phyloP scores from a whole-genome alignment of 78 protist genomes.

The Planoprotostelium fungivorum region DNA sequence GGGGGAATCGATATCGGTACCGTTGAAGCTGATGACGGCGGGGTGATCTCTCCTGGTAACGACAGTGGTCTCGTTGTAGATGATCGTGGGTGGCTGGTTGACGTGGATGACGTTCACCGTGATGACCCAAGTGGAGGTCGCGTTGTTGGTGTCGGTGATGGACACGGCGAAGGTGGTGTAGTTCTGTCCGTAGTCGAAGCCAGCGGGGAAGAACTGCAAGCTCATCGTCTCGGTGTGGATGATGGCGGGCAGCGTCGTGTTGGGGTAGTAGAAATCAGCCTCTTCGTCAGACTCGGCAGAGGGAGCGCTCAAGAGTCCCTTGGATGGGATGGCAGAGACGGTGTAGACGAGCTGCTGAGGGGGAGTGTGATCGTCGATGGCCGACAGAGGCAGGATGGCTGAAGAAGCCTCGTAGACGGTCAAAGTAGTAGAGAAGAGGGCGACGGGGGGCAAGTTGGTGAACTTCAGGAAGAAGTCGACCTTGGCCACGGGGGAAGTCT shows the following conservation, averaged over 20 bases:
- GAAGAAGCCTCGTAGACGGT: background rate
- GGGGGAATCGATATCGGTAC: background rate
- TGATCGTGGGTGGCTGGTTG: constrained; percentile 24
- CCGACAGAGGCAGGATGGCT: background rate
- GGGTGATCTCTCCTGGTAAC: background rate
- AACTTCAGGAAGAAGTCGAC: background rate
- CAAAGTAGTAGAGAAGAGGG: background rate
- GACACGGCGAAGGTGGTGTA: background rate
- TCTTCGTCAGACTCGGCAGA: background rate
- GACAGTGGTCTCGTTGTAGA: background rate
- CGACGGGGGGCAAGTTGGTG: background rate
- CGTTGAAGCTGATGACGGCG: background rate
- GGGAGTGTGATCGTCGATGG: background rate
- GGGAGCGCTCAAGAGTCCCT: background rate
- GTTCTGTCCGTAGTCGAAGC: background rate
- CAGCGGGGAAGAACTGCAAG: background rate
- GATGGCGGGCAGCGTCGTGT: background rate
- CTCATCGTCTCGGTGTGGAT: background rate
- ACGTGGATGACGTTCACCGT: constrained; percentile 40
- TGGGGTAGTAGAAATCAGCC: background rate
- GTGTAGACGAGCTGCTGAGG: background rate
- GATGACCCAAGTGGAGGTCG: background rate
- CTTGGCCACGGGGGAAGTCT: background rate
- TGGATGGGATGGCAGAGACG: background rate
- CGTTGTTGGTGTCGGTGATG: background rate